phyloP scores from a whole-genome alignment of 1,139 yeast species.

The Sugiyamaella castrensis region DNA sequence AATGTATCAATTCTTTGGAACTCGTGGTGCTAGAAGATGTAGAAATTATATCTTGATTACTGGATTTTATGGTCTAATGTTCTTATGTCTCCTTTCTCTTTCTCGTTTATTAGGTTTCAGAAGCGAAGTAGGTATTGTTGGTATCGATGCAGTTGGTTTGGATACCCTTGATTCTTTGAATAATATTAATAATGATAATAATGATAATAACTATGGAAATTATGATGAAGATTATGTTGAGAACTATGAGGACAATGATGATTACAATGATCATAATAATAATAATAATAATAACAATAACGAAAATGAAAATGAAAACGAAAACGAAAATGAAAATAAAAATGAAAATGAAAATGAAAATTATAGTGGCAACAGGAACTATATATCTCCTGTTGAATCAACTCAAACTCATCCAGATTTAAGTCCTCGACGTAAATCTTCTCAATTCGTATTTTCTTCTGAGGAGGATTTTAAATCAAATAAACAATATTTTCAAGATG shows the following conservation, averaged over 20 bases:
- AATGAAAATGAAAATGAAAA: too few species aligned
- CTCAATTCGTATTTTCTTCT: background rate
- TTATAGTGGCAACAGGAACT: too few species aligned
- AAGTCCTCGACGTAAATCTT: too few species aligned
- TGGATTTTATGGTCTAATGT: conserved; percentile 1
- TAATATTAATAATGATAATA: background rate
- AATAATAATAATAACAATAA: too few species aligned
- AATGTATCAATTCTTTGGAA: conserved; percentile 1
- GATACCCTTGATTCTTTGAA: background rate
- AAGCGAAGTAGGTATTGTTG: background rate
- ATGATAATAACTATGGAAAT: background rate
- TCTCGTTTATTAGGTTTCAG: background rate
- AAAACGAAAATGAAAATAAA: too few species aligned
- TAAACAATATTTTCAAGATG: background rate
- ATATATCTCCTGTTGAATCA: too few species aligned
- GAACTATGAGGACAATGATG: too few species aligned
- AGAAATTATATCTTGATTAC: conserved; percentile 1
- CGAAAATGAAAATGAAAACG: too few species aligned
- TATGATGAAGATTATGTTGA: too few species aligned
- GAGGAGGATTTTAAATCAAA: background rate
- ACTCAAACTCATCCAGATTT: too few species aligned
- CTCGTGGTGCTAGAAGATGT: background rate
- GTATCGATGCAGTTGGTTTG: background rate
- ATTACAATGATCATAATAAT: too few species aligned
- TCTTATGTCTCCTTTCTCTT: conserved; percentile 1